Base-by-base conservation (phyloP, 768 basidiomycete species). In the Suillus hirtellus region DNA sequence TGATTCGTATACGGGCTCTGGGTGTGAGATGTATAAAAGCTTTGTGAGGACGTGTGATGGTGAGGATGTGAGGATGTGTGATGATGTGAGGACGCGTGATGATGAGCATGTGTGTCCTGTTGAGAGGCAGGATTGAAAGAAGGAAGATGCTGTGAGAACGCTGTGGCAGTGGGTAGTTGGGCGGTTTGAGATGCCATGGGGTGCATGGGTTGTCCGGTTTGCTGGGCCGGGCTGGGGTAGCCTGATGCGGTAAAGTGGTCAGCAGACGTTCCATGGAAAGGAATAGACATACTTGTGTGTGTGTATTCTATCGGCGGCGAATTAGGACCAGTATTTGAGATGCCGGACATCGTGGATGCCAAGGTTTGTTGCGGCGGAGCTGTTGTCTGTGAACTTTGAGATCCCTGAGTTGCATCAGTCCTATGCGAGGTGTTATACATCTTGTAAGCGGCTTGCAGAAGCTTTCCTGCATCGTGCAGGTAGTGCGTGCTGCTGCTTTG, bases 11-110 rank as follows among this genome's bases (percentile, higher is more conserved):
- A 24, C 24, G 24, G 55, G 21, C 1, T 40, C 24, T 56, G 55
- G 55, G 55, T 38, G 38, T 56, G 55, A 56, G 37, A 38, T 17
- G 55, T 31, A 17, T 50, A 24, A 50, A 37, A 56, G 55, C 55
- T 38, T 56, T 56, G 55, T 11, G 55, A 19, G 19, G 52, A 38
- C 9, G 21, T 4, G 15, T 40, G 55, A 24, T 38, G 55, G 17
- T 38, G 31, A 31, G 31, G 5, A 31, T 56, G 38, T 8, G 21
- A 31, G 31, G 31, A 6, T 31, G 31, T 31, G 31, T 31, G 31
- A 31, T 31, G 31, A 31, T 56, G 38, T 11, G 55, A 19, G 19
- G 52, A 38, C 10, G 24, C 9, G 17, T 40, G 55, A 27, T 40
- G 12, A 7, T 56, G 55, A 56, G 55, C 40, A 56, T 56, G 38